Base-by-base conservation (phyloP, 805 yeast species). In the Candida gorgasii region DNA sequence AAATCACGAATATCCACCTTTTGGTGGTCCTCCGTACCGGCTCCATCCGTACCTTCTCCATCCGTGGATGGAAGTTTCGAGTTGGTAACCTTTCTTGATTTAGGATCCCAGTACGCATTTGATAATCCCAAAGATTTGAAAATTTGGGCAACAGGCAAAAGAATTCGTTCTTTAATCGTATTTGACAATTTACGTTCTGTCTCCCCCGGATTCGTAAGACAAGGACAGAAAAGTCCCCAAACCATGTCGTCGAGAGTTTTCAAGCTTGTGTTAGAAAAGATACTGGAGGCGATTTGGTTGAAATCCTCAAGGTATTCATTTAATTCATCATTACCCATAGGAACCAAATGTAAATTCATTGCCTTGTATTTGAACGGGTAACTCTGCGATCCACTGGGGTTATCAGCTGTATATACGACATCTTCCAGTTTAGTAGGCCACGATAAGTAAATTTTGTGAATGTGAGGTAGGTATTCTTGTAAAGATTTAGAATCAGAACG, bases 291-390 rank as follows among this genome's bases (percentile, higher is more conserved):
- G 20, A 30, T 30, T 30, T 30, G 19, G 33, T 30, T 15, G 20
- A 30, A 30, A 30, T 15, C 33, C 17, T 30, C 33, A 16, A 30
- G 20, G 11, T 30, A 30, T 30, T 22, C 20, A n/a, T 30, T 30
- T n/a, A 30, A 30, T 30, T 30, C 20, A 30, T 30, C 33, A n/a
- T 30, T 9, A 30, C 20, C 33, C 33, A 30, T 30, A 30, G 33
- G 33, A 30, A 16, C n/a, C 20, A 30, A 30, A 16, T 30, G 20
- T 16, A 30, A 17, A 30, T 30, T 30, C 33, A 30, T 30, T 16
- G 12, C n/a, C n/a, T 30, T 30, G 33, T 30, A 30, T 30, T 17
- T 30, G 5, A 3, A 8, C 5, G 13, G 12, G 17, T 16, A 16
- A 16, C 33, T 30, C 20, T 30, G 22, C 8, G 20, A 16, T 15